These are phyloP conservation scores for Ganoderma sp. DNA, from an alignment of 1,284 basidiomycete species.

Conservation along the genomic window DNA sequence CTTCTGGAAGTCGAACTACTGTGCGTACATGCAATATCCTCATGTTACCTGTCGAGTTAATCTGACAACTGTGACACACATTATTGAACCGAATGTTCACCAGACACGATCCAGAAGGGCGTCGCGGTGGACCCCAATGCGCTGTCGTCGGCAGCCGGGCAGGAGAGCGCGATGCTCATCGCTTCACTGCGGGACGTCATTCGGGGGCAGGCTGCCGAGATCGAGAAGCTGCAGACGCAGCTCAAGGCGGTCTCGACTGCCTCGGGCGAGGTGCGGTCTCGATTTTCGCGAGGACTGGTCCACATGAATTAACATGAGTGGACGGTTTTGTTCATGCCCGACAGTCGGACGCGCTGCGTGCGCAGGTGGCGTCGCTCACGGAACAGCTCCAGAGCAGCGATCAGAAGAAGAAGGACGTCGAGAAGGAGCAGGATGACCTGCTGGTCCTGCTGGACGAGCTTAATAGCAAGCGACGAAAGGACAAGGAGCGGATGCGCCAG, in stretches of 20 bases:
- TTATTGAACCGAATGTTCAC: not conserved
- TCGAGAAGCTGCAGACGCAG: conserved; percentile 65
- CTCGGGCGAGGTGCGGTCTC: conserved; percentile 36
- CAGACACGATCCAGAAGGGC: conserved; percentile 75
- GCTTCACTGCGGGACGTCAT: conserved; percentile 83
- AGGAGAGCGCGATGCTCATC: conserved; percentile 81
- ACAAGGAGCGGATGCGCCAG: conserved; percentile 78
- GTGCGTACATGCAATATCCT: conserved; percentile 53
- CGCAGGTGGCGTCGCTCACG: conserved; percentile 52
- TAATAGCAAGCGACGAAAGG: conserved; percentile 80
- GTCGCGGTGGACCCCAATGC: conserved; percentile 69
- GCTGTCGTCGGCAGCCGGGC: conserved; percentile 63
- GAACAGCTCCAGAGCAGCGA: conserved; percentile 60
- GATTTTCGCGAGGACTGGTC: not conserved
- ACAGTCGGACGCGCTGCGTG: conserved; percentile 46
- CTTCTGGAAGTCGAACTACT: conserved; percentile 98
- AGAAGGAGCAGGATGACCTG: conserved; percentile 95
- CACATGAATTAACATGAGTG: conserved; percentile 3
- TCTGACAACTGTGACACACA: not conserved
- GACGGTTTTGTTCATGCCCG: not conserved
- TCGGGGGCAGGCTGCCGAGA: conserved; percentile 78
- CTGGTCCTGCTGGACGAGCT: conserved; percentile 94
- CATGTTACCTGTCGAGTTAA: not conserved
- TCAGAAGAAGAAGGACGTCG: conserved; percentile 75
- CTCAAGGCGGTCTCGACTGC: conserved; percentile 47